These are phyloP conservation scores for Suillus discolor DNA, from an alignment of 768 basidiomycete species.

Conservation along the genomic window DNA sequence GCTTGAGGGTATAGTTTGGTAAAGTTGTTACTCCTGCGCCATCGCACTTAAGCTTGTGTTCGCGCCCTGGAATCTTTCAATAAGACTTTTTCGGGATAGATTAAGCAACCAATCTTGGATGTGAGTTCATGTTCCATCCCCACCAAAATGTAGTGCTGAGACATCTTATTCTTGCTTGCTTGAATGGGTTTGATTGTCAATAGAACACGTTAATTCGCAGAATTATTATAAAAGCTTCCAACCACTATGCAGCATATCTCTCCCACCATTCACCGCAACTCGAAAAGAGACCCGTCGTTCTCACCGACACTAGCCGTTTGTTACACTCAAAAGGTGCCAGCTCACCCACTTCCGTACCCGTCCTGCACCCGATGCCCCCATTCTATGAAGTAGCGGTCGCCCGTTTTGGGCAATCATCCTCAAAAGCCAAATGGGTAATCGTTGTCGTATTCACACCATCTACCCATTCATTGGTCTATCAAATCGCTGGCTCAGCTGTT, in stretches of 20 bases:
- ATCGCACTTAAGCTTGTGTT: constrained; percentile 16
- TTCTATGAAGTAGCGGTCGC: constrained; percentile 36
- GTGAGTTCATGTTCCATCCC: constrained; percentile 9
- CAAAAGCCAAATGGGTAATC: constrained; percentile 28
- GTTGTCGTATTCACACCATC: constrained; percentile 31
- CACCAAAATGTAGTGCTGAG: constrained; percentile 8
- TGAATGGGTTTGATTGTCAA: constrained; percentile 15
- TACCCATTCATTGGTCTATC: constrained; percentile 33
- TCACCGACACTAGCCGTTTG: not conserved
- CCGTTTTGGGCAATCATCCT: constrained; percentile 26
- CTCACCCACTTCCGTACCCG: constrained; percentile 8
- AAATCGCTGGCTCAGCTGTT: constrained; percentile 28
- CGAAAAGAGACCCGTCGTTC: constrained; percentile 19
- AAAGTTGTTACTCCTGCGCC: constrained; percentile 18
- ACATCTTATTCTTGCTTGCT: constrained; percentile 12
- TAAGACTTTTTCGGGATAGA: constrained; percentile 38
- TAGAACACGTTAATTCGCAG: constrained; percentile 19
- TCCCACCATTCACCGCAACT: constrained; percentile 18
- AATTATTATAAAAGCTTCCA: constrained; percentile 8
- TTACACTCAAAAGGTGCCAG: constrained; percentile 5
- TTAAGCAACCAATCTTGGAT: constrained; percentile 28
- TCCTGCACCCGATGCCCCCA: constrained; percentile 28
- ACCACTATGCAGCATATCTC: constrained; percentile 12
- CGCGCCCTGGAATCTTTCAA: constrained; percentile 25
- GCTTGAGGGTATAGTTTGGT: constrained; percentile 30